phyloP scores from a whole-genome alignment of 2,329 filamentous ascomycete species.

The Ilyonectria mors-panacis region DNA sequence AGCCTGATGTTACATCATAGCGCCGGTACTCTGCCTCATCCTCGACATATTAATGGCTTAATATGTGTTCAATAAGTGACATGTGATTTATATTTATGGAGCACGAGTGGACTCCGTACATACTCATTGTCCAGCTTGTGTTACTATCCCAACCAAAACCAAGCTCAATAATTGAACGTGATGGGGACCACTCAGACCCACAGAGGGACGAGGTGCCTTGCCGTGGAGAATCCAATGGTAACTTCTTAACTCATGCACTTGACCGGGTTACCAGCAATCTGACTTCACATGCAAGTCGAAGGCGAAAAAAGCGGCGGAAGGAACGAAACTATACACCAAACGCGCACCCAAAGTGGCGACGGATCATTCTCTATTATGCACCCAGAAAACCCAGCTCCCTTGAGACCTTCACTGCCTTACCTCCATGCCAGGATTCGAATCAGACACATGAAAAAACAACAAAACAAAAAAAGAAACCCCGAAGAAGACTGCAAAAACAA shows the following conservation, averaged over 20 bases:
- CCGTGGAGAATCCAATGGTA: not conserved
- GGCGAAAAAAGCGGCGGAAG: not conserved
- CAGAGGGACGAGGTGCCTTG: not conserved
- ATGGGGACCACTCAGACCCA: not conserved
- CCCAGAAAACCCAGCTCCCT: slow-evolving; percentile 45
- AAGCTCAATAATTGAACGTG: not conserved
- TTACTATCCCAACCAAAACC: not conserved
- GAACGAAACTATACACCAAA: slow-evolving; percentile 24
- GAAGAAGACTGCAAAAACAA: slow-evolving; percentile 41
- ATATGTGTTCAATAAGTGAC: not conserved
- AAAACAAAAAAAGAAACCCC: slow-evolving; percentile 37
- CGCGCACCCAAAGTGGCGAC: slow-evolving; percentile 42
- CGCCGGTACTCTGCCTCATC: not conserved
- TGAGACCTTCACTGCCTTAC: slow-evolving; percentile 48
- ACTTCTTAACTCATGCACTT: not conserved
- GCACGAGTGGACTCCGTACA: not conserved
- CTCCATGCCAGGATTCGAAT: slow-evolving; percentile 41
- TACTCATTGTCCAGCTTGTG: too few species aligned
- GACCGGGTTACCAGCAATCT: slow-evolving; percentile 8
- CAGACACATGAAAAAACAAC: slow-evolving; percentile 31
- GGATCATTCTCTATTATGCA: slow-evolving; percentile 50
- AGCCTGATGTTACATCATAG: not conserved
- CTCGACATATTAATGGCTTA: not conserved
- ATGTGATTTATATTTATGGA: not conserved
- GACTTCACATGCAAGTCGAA: not conserved